Evolutionary conservation across 768 basidiomycete genomes (phyloP), one percentile per base, ranked within the genome.

Genomic region (Trametes cingulata): DNA sequence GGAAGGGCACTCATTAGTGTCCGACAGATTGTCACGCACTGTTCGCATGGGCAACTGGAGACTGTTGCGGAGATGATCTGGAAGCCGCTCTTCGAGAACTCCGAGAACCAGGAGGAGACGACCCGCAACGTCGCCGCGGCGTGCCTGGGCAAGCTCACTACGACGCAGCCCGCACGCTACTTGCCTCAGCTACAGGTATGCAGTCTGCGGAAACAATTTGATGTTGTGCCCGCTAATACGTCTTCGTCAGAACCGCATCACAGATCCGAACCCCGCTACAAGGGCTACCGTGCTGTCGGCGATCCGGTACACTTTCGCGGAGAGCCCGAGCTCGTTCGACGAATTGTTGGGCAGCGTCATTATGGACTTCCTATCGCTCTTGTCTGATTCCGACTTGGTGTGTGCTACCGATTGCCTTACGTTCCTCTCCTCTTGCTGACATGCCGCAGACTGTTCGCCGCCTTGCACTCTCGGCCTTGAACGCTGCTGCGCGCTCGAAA

Each of bases 51-150:
- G 0, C 92, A 96, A 65, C 76, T 98, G 24, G 94, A 95, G 65
- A 82, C 83, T 22, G 85, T 96, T 42, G 95, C 96, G 1, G 94
- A 98, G 58, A 75, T 85, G 27, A 84, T 98, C 9, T 99, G 97
- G 97, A 80, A 80, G 2, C 95, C 96, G 3, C 81, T 99, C 14
- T 96, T 98, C 71, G 85, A 91, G 67, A 90, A 94, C 71, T 94
- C 93, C 12, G 89, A 92, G 60, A 88, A 86, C 62, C 83, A 90
- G 15, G 96, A 96, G 62, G 96, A 98, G 74, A 90, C 90, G 8
- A 90, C 93, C 1, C 80, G 95, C 50, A 98, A 97, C 69, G 93
- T 98, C 37, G 93, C 95, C 24, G 95, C 97, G 46, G 95, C 96
- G 2, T 98, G 95, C 71, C 82, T 99, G 17, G 97, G 97, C 35